Percentiles rank a stretch among this genome's conserved stretches.
Evolutionary conservation across 2,329 filamentous ascomycete genomes (phyloP).

Genomic region (Fusarium cyanostomum): DNA sequence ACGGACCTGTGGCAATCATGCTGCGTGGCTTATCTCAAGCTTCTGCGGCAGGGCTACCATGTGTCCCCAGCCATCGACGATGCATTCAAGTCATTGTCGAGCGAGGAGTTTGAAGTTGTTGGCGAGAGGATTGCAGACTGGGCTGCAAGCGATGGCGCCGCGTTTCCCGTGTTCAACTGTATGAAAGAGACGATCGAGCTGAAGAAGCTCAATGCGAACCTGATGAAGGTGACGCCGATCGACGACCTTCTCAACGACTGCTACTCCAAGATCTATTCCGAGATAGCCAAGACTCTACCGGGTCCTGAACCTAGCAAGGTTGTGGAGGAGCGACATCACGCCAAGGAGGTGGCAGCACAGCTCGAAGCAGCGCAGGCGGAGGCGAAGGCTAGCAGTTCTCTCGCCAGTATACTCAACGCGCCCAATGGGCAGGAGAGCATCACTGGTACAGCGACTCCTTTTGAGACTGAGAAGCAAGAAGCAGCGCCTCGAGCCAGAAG

Average conservation of each 20-base stretch:
- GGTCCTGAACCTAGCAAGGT: constrained; percentile 58
- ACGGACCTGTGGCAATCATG: constrained; percentile 67
- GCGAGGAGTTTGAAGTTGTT: constrained; percentile 67
- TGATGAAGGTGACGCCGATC: constrained; percentile 86
- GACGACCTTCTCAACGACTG: constrained; percentile 95
- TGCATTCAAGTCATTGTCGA: constrained; percentile 62
- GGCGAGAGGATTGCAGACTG: constrained; percentile 65
- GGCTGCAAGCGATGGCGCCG: constrained; percentile 54
- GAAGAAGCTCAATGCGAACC: constrained; percentile 80
- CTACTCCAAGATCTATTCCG: constrained; percentile 80
- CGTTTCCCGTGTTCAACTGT: constrained; percentile 59
- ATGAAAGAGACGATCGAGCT: constrained; percentile 68
- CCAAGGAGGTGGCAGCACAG: constrained; percentile 53
- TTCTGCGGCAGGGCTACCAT: constrained; percentile 60
- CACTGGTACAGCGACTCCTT: constrained; percentile 47
- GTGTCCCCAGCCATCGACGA: constrained; percentile 61
- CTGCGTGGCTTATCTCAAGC: constrained; percentile 62
- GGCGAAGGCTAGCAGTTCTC: constrained; percentile 48
- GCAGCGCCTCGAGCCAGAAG: constrained; percentile 53
- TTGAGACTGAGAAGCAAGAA: constrained; percentile 54
- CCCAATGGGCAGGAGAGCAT: constrained; percentile 52
- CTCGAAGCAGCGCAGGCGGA: constrained; percentile 48
- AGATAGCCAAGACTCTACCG: constrained; percentile 69
- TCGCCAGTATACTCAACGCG: constrained; percentile 56
- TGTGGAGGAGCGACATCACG: constrained; percentile 57